These are phyloP conservation scores for Colletotrichum costaricense DNA, from an alignment of 2,329 filamentous ascomycete genomes.

Conservation along the genomic window DNA sequence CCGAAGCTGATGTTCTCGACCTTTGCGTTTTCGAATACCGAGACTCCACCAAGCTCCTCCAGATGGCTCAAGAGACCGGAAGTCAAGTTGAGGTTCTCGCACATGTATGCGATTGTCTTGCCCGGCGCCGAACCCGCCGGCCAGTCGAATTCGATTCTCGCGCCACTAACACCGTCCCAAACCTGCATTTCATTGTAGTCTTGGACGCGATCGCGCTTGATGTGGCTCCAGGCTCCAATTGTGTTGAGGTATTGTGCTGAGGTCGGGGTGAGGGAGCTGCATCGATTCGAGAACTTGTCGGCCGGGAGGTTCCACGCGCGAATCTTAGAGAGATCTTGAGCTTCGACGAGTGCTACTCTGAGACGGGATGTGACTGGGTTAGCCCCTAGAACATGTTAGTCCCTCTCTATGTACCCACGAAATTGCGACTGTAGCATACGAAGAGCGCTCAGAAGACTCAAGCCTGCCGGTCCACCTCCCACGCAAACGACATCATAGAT, in stretches of 20 bases:
- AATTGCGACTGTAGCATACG: constrained; percentile 60
- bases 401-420: neutral
- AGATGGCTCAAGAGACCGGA: constrained; percentile 80
- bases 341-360: constrained; percentile 89
- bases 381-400: constrained; percentile 64
- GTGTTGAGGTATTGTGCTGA: constrained; percentile 85
- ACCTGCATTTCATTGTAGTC: constrained; percentile 97
- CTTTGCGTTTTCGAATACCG: constrained; percentile 79
- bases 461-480: constrained; percentile 87
- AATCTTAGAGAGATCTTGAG: constrained; percentile 81
- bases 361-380: constrained; percentile 81
- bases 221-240: constrained; percentile 87
- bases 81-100: constrained; percentile 91
- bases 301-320: constrained; percentile 74
- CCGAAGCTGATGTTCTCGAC: constrained; percentile 87
- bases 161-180: constrained; percentile 93
- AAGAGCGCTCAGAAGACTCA: constrained; percentile 83
- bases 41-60: constrained; percentile 74
- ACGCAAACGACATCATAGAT: constrained; percentile 95
- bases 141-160: constrained; percentile 91
- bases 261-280: constrained; percentile 91
- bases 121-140: constrained; percentile 57
- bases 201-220: constrained; percentile 80
- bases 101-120: constrained; percentile 92
- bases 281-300: constrained; percentile 88